Conservation (phyloP, 2,329 filamentous ascomycete species). For the Aspergillus brasiliensis region DNA sequence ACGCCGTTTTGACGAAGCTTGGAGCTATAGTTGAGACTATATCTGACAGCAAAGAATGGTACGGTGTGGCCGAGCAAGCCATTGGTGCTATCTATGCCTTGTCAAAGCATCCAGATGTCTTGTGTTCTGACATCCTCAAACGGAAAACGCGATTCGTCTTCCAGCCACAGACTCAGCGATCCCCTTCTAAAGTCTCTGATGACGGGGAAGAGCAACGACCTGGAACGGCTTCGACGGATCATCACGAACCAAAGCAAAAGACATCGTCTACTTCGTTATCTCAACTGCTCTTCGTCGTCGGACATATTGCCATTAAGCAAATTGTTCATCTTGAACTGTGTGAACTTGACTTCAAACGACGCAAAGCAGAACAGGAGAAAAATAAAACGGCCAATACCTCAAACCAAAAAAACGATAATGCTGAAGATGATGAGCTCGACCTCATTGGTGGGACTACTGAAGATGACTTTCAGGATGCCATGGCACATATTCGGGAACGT, state of each 20-base stretch:
- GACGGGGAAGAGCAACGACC: constrained; percentile 38
- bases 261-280: constrained; percentile 73
- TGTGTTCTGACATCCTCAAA: constrained; percentile 88
- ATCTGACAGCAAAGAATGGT: constrained; percentile 93
- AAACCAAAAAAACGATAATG: constrained; percentile 54
- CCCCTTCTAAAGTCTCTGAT: constrained; percentile 29
- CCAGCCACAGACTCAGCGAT: constrained; percentile 44
- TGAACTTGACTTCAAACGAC: constrained; percentile 94
- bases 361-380: constrained; percentile 65
- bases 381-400: constrained; percentile 48
- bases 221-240: constrained; percentile 36
- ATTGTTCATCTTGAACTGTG: constrained; percentile 98
- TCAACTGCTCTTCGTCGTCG: constrained; percentile 90
- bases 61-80: constrained; percentile 90
- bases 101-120: constrained; percentile 87
- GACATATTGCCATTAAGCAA: constrained; percentile 96
- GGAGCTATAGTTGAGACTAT: constrained; percentile 82
- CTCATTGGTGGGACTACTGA: constrained; percentile 96
- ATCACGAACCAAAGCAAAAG: constrained; percentile 58
- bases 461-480: constrained; percentile 87
- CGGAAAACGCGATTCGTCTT: constrained; percentile 86
- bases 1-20: constrained; percentile 79
- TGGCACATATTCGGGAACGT: constrained; percentile 79
- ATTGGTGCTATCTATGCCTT: constrained; percentile 93
- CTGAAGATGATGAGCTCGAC: constrained; percentile 85